Conservation (phyloP, 441 rosid species). For the Mallotus japonicus region DNA sequence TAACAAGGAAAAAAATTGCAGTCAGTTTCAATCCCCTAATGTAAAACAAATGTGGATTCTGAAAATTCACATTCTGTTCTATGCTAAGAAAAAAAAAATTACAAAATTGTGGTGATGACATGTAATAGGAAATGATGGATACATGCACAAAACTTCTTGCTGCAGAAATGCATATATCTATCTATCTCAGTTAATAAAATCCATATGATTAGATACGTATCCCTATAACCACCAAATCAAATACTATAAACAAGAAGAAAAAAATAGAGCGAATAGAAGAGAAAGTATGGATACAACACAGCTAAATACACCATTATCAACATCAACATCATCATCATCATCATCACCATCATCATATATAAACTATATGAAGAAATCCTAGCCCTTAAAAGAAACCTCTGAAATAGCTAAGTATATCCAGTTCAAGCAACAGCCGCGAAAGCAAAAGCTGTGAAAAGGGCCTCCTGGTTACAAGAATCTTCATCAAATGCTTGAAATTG, state of each 20-base stretch:
- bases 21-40: not conserved
- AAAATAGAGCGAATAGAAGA: not conserved
- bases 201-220: conserved; percentile 10
- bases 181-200: conserved; percentile 21
- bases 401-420: conserved; percentile 22
- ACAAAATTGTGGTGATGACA: conserved; percentile 14
- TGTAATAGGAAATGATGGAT: conserved; percentile 14
- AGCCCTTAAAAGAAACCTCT: conserved; percentile 12
- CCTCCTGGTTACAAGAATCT: not conserved
- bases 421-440: conserved; percentile 11
- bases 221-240: conserved; percentile 4
- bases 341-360: not conserved
- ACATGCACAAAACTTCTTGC: conserved; percentile 9
- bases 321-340: not conserved
- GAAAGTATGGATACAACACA: not conserved
- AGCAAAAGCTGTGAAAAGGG: conserved; percentile 9
- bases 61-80: conserved; percentile 6
- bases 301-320: conserved; percentile 16
- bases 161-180: conserved; percentile 18
- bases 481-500: not conserved
- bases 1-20: not conserved
- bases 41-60: not conserved
- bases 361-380: conserved; percentile 13
- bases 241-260: conserved; percentile 7
- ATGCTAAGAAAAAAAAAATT: conserved; percentile 3